Evolutionary conservation across 805 yeast genomes (phyloP), one percentile per base, ranked within the genome.

Genomic region (Ogataea thermomethanolica): DNA sequence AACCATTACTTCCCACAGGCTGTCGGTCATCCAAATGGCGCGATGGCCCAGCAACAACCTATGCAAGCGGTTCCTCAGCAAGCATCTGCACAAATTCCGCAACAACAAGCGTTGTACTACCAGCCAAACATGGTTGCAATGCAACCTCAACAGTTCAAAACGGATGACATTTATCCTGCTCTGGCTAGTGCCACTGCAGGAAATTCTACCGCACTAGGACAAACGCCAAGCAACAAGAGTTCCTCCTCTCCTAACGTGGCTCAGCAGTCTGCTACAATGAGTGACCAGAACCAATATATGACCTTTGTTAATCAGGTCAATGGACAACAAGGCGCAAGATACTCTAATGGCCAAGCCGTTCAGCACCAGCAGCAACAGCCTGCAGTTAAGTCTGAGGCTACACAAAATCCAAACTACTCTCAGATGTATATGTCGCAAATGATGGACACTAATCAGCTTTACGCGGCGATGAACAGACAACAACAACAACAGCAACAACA

Each of bases 161-260:
- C 55, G n/a, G 60, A 56, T 29, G 57, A 53, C 28, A 22, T 50
- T 21, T 50, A 53, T 33, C 58, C 61, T 10, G 36, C 51, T 8
- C 31, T 50, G 14, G 39, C 44, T 7, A 29, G 39, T 14, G 29
- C 38, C n/a, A 17, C 43, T 6, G 33, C 29, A 10, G 38, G 27
- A 5, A 29, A 25, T 17, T 31, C 17, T 10, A 34, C 12, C 15
- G 41, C 56, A 8, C 41, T 46, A 24, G 37, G 34, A 26, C 51
- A 43, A 27, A 43, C 35, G 27, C 33, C 42, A 13, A 42, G 38
- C 29, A 39, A 35, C 25, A 47, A 46, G 33, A 47, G 42, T 29
- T 44, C 46, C 9, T 54, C 50, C 35, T 53, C 56, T 13, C 61
- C 51, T 24, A 54, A 41, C 24, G 51, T 49, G 20, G 47, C 48